Percentiles rank a stretch among this genome's conserved stretches.
phyloP scores from a whole-genome alignment of 352 stramenopile species.

The Globisporangium nagaii region DNA sequence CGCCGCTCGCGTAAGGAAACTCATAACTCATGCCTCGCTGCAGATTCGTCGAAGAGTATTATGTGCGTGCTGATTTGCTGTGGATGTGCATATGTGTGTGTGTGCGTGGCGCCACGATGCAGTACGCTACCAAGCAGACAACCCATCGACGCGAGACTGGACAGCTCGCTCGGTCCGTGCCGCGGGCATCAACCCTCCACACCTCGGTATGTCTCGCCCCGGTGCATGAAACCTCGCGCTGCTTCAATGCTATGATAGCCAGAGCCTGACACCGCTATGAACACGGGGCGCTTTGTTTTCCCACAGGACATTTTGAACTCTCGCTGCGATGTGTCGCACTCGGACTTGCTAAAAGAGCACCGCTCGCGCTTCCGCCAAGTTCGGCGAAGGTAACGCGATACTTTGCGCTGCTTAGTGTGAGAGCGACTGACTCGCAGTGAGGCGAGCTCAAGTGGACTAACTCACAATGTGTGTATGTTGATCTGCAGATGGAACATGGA shows the following conservation, averaged over 20 bases:
- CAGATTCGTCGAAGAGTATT: background rate
- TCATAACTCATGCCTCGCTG: background rate
- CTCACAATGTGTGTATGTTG: constrained; percentile 1
- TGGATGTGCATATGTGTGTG: background rate
- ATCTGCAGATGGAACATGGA: constrained; percentile 46
- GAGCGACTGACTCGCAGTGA: no score
- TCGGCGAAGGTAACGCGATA: constrained; percentile 52
- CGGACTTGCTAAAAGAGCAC: constrained; percentile 63
- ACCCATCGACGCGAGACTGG: background rate
- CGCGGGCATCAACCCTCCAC: background rate
- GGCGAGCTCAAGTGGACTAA: background rate
- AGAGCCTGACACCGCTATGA: no score
- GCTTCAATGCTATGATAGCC: no score
- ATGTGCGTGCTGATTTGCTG: no score
- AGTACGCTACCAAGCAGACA: constrained; percentile 1
- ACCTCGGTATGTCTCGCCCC: background rate
- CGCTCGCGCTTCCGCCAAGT: constrained; percentile 50
- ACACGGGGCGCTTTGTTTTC: background rate
- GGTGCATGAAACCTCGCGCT: background rate
- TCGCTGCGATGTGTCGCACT: constrained; percentile 46
- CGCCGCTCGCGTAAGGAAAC: background rate
- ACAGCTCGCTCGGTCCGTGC: background rate
- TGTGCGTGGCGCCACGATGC: background rate
- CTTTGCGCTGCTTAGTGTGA: no score
- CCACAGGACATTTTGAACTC: constrained; percentile 65